Base-by-base conservation (phyloP, 2,329 filamentous ascomycete species). In the Epichloe sibirici region DNA sequence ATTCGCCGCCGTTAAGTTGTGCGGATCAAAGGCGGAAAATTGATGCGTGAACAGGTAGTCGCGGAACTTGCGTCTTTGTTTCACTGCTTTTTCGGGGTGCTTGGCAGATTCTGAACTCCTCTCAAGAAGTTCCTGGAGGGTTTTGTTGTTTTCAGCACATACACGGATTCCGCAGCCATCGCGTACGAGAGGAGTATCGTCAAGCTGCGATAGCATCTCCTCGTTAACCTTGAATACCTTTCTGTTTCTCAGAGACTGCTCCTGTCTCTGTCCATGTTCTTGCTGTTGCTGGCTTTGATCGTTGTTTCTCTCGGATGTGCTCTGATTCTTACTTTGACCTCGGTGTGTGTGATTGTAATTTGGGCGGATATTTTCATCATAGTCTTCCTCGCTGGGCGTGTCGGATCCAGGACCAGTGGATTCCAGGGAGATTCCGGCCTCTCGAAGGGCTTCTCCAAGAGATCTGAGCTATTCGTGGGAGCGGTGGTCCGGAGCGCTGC, bases 11-110 rank as follows among this genome's bases (percentile, higher is more conserved):
- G 71, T 70, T 5, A 76, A 74, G 61, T 89, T 90, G 57, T 86
- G 81, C 11, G 83, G 75, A 65, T 90, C 86, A 64, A 90, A 90
- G 0, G 83, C 76, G 5, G 84, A 86, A 60, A 88, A 86, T 55
- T 84, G 82, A 25, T 79, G 74, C 0, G 84, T 88, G 62, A 90
- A 90, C 49, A 87, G 78, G 45, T 88, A 69, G 51, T 74, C 70
- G 12, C 68, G 66, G 43, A 76, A 69, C 57, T 65, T 64, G 55
- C 58, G 50, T 48, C 54, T 21, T 51, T 55, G 46, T 45, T 55
- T 53, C 48, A 54, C 46, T 46, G 57, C 42, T 45, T 57, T 12
- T 13, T 47, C 12, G 48, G 38, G 52, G n/a, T 63, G 55, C n/a
- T 57, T 56, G 15, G 57, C 55, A 38, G 59, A 57, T 51, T 60